Evolutionary conservation across 1,139 yeast species (phyloP), one percentile per base, ranked within the genome.

Genomic region (Arxiozyma heterogenica): DNA sequence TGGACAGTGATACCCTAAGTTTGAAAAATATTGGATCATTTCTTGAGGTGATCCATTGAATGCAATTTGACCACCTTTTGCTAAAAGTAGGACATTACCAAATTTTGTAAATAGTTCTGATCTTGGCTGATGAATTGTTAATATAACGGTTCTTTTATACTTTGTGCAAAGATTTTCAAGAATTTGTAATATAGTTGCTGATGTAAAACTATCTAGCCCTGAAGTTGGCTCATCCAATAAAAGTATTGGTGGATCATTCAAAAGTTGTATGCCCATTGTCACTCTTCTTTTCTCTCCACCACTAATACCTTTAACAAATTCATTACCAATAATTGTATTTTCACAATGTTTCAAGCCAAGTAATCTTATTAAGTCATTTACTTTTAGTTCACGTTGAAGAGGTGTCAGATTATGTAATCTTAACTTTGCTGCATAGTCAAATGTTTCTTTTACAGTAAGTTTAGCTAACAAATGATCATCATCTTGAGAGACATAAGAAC

Each of bases 241-340:
- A 50, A 88, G 69, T 39, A 88, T 77, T 58, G 83, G 83, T 0
- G 95, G 94, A 53, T 81, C 80, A 53, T 83, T 82, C 44, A 87
- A 72, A 45, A 88, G 72, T 65, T 88, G 95, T 49, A 85, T 79
- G 1, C 93, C 93, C 67, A 88, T 87, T 0, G 93, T 83, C 1
- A 88, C 87, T 59, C 96, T 77, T 63, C 95, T 73, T 62, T 85
- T 86, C 63, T 88, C 95, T 54, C 95, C 96, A 15, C 96, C 96
- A 38, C 93, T 84, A 8, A 88, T 78, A 3, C 95, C 96, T 61
- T 87, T 87, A 6, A 81, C 75, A 44, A 77, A 71, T 43, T 84
- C 90, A 50, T 82, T 80, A 1, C 96, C 96, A 54, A 88, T 81
- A 8, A 85, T 71, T 0, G 85, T 84, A 60, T 87, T 84, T 34